These are phyloP conservation scores for Leccinum fuscescens DNA, from an alignment of 1,284 basidiomycete species.

Conservation along the genomic window DNA sequence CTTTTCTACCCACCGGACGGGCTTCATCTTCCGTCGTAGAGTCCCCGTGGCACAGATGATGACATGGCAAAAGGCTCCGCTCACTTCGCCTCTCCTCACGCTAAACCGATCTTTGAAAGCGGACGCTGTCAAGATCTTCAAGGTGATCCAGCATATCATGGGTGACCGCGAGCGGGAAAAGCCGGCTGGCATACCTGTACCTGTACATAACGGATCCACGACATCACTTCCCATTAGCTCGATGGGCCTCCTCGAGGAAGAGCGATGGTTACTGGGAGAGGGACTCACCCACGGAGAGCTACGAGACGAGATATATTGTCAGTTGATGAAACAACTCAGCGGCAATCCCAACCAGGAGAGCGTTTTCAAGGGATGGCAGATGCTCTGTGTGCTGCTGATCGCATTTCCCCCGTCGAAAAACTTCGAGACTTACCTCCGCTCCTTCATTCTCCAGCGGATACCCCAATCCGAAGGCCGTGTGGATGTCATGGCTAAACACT, in stretches of 20 bases:
- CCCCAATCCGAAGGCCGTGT: conserved; percentile 70
- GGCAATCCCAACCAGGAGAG: conserved; percentile 82
- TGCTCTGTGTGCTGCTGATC: conserved; percentile 82
- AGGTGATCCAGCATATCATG: conserved; percentile 88
- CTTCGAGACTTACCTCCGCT: conserved; percentile 78
- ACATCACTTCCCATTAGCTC: conserved; percentile 44
- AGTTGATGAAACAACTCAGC: conserved; percentile 86
- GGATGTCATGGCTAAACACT: conserved; percentile 88
- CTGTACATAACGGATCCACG: conserved; percentile 53
- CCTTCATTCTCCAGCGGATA: conserved; percentile 72
- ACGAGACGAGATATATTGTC: conserved; percentile 90
- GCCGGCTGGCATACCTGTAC: conserved; percentile 46
- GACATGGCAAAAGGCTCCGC: conserved; percentile 81
- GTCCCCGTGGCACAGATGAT: conserved; percentile 83
- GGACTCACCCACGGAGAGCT: conserved; percentile 78
- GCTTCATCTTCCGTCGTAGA: conserved; percentile 77
- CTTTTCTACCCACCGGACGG: conserved; percentile 84
- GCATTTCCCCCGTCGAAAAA: conserved; percentile 91
- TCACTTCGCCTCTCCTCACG: conserved; percentile 72
- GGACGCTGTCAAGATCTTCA: conserved; percentile 83
- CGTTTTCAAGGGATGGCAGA: conserved; percentile 86
- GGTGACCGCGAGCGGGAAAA: conserved; percentile 80
- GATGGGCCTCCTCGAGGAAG: conserved; percentile 70
- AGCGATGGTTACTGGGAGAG: conserved; percentile 80
- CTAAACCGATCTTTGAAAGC: conserved; percentile 64